Evolutionary conservation across 2,329 filamentous ascomycete genomes (phyloP).

Genomic region (Cercospora beticola): DNA sequence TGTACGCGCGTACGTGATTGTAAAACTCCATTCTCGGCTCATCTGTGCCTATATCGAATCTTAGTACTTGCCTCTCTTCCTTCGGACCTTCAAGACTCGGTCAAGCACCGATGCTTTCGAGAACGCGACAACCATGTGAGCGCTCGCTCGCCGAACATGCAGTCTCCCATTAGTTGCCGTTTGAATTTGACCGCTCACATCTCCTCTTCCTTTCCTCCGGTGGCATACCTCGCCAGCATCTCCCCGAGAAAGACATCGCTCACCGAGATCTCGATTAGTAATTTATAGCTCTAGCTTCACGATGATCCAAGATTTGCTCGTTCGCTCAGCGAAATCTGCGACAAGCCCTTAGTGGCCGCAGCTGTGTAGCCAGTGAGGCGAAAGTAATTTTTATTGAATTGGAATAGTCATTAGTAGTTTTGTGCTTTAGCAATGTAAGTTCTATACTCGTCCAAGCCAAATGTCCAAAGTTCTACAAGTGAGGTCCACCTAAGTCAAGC

Average conservation of each 20-base stretch:
- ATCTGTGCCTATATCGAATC: not conserved
- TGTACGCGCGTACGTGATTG: not conserved
- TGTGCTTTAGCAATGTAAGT: not conserved
- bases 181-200: not conserved
- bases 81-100: not conserved
- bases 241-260: not conserved
- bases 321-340: not conserved
- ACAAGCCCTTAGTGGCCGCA: not conserved
- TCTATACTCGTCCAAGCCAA: not conserved
- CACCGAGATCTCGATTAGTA: not conserved
- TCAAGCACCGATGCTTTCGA: not conserved
- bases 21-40: not conserved
- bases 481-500: not conserved
- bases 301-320: not conserved
- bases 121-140: not conserved
- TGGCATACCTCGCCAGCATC: not conserved
- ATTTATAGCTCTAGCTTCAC: not conserved
- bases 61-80: not conserved
- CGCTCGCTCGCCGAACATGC: conserved; percentile 7
- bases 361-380: not conserved
- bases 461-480: not conserved
- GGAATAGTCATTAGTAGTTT: no score
- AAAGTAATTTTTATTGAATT: not conserved
- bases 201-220: not conserved
- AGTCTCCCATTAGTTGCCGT: not conserved